phyloP scores from a whole-genome alignment of 306 rosid species.

The Spatholobus suberectus region DNA sequence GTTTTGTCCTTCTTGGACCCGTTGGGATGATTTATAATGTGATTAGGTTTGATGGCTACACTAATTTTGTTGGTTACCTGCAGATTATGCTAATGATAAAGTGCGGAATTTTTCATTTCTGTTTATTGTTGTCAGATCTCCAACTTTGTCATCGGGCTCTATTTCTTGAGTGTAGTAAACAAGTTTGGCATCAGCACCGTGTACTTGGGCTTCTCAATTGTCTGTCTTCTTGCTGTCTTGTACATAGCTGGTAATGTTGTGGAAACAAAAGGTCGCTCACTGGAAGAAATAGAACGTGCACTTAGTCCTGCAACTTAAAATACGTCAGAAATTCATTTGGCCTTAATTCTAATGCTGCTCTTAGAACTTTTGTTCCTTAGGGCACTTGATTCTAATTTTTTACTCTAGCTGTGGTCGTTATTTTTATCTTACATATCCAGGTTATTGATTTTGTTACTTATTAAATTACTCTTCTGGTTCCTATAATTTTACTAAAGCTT shows the following conservation, averaged over 20 bases:
- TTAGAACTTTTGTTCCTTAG: constrained; percentile 8
- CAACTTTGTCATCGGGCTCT: constrained; percentile 86
- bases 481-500: too few species aligned
- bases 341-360: background rate
- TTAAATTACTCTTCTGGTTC: too few species aligned
- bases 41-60: background rate
- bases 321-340: background rate
- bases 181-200: constrained; percentile 78
- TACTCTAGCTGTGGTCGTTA: background rate
- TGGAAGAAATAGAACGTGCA: constrained; percentile 86
- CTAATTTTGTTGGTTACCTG: background rate
- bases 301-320: constrained; percentile 57
- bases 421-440: background rate
- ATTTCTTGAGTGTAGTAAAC: constrained; percentile 84
- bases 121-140: constrained; percentile 58
- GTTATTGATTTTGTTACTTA: background rate
- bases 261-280: constrained; percentile 88
- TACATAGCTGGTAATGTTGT: constrained; percentile 75
- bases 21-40: background rate
- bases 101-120: constrained; percentile 2
- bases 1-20: background rate
- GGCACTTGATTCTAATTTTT: background rate
- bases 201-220: constrained; percentile 71
- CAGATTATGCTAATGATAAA: constrained; percentile 27
- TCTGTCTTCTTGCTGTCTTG: constrained; percentile 74